Evolutionary conservation across 2,329 filamentous ascomycete species (phyloP).

Genomic region (Aspergillus sp.): DNA sequence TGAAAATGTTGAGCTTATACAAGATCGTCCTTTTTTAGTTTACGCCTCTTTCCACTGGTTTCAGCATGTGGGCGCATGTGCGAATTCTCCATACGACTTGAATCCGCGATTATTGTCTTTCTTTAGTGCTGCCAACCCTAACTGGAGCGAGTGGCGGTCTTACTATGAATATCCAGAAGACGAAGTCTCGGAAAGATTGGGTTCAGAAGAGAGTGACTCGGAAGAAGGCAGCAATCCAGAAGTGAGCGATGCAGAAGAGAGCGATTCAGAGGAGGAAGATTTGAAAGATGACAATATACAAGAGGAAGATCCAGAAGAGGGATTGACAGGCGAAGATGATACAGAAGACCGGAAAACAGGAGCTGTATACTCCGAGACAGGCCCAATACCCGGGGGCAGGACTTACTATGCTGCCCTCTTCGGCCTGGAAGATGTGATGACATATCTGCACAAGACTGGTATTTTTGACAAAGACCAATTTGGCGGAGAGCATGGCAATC

Average conservation of each 20-base stretch:
- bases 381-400: not conserved
- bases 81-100: not conserved
- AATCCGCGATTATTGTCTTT: not conserved
- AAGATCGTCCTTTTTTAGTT: not conserved
- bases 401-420: slow-evolving; percentile 1
- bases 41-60: not conserved
- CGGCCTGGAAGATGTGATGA: not conserved
- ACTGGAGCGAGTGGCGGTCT: slow-evolving; percentile 1
- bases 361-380: not conserved
- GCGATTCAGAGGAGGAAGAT: not conserved
- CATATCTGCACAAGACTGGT: not conserved
- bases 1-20: not conserved
- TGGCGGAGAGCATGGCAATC: not conserved
- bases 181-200: not conserved
- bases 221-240: too few relatives aligned
- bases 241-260: too few relatives aligned
- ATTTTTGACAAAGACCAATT: not conserved
- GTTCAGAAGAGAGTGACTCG: too few relatives aligned
- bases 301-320: not conserved
- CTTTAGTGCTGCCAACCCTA: not conserved
- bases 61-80: not conserved
- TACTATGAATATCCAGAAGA: not conserved
- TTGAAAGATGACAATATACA: too few relatives aligned
- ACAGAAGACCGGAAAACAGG: not conserved
- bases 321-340: not conserved